These are phyloP conservation scores for Colletotrichum lini DNA, from an alignment of 2,329 filamentous ascomycete genomes.

Conservation along the genomic window DNA sequence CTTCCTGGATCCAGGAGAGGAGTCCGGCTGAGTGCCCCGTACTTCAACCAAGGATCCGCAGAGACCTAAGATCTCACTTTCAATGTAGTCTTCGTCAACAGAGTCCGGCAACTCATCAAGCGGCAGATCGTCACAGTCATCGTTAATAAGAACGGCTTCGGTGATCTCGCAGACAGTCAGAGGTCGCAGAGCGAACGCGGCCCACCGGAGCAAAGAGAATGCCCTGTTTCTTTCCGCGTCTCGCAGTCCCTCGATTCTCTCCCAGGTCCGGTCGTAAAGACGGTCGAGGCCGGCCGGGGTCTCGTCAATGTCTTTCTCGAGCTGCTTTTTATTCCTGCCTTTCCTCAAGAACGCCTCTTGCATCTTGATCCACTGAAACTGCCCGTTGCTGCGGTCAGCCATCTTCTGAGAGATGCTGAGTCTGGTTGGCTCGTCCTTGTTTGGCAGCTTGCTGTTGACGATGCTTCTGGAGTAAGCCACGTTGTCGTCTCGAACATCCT, in stretches of 20 bases:
- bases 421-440: constrained; percentile 44
- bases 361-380: constrained; percentile 54
- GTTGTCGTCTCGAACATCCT: constrained; percentile 47
- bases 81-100: constrained; percentile 49
- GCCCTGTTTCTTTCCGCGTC: constrained; percentile 44
- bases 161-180: constrained; percentile 45
- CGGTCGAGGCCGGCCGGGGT: constrained; percentile 47
- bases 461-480: constrained; percentile 46
- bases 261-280: constrained; percentile 52
- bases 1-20: not conserved
- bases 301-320: constrained; percentile 47
- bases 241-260: constrained; percentile 41
- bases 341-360: constrained; percentile 46
- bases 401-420: constrained; percentile 46
- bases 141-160: constrained; percentile 46
- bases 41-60: constrained; percentile 52
- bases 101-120: constrained; percentile 47
- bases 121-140: constrained; percentile 42
- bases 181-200: constrained; percentile 45
- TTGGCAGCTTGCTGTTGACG: constrained; percentile 48
- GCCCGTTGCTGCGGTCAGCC: constrained; percentile 48
- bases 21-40: not conserved
- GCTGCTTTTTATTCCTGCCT: constrained; percentile 48
- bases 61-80: constrained; percentile 47
- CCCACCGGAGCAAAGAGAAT: constrained; percentile 50